Evolutionary conservation across 1,284 basidiomycete genomes (phyloP).

Genomic region (Moesziomyces parantarcticus): DNA sequence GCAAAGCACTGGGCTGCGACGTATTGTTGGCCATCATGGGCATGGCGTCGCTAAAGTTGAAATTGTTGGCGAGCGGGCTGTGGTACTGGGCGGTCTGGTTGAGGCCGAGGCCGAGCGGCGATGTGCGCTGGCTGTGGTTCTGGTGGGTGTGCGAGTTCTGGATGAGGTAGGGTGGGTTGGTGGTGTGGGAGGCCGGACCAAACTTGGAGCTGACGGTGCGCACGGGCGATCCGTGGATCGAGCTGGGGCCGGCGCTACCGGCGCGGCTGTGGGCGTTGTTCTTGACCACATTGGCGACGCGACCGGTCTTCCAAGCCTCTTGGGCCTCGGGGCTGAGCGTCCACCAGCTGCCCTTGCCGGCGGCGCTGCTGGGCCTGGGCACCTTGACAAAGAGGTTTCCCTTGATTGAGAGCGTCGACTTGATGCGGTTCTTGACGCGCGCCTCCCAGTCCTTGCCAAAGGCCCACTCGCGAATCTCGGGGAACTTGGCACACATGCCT

Average conservation of each 20-base stretch:
- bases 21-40: slow-evolving; percentile 8
- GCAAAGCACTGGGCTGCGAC: slow-evolving; percentile 23
- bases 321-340: slow-evolving; percentile 63
- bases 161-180: slow-evolving; percentile 49
- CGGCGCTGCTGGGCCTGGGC: slow-evolving; percentile 57
- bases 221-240: slow-evolving; percentile 51
- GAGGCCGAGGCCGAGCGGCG: slow-evolving; percentile 43
- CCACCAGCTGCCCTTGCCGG: slow-evolving; percentile 66
- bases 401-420: slow-evolving; percentile 67
- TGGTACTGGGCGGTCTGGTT: slow-evolving; percentile 24
- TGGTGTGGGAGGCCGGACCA: slow-evolving; percentile 33
- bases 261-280: slow-evolving; percentile 49
- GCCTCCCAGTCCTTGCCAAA: slow-evolving; percentile 66
- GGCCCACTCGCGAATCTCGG: slow-evolving; percentile 65
- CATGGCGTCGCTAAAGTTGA: slow-evolving; percentile 39
- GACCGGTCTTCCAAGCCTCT: slow-evolving; percentile 61
- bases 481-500: slow-evolving; percentile 63
- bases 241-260: slow-evolving; percentile 52
- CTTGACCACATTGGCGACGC: slow-evolving; percentile 61
- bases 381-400: slow-evolving; percentile 65
- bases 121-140: slow-evolving; percentile 50
- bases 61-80: slow-evolving; percentile 45
- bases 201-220: slow-evolving; percentile 50
- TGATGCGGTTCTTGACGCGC: slow-evolving; percentile 67
- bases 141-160: slow-evolving; percentile 40